Evolutionary conservation across 1,139 yeast genomes (phyloP).

Genomic region (Nakaseomyces uthaithaninus): DNA sequence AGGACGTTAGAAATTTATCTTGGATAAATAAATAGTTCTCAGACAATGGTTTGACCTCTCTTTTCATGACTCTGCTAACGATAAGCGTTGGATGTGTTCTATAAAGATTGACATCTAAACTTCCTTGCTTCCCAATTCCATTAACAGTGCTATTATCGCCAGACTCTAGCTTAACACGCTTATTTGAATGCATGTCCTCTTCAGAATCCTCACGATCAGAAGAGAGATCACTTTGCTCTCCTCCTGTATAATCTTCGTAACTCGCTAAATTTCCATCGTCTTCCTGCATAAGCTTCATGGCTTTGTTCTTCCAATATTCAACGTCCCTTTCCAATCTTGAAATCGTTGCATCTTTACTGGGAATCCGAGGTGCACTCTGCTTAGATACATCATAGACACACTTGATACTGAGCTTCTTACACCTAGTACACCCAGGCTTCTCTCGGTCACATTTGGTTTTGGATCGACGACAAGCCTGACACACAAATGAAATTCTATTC

Average conservation of each 20-base stretch:
- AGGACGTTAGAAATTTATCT: slow-evolving; percentile 24
- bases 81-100: slow-evolving; percentile 24
- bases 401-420: slow-evolving; percentile 17
- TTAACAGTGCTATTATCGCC: not conserved
- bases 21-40: slow-evolving; percentile 27
- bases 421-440: slow-evolving; percentile 23
- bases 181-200: not conserved
- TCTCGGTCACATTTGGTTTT: slow-evolving; percentile 27
- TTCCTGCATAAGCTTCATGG: slow-evolving; percentile 11
- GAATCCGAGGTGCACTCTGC: slow-evolving; percentile 24
- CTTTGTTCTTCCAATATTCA: slow-evolving; percentile 23
- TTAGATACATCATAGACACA: slow-evolving; percentile 24
- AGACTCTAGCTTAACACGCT: not conserved
- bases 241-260: not conserved
- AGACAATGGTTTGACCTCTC: slow-evolving; percentile 29
- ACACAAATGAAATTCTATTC: slow-evolving; percentile 24
- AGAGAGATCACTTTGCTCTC: not conserved
- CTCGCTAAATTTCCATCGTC: not conserved
- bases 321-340: slow-evolving; percentile 22
- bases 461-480: slow-evolving; percentile 24
- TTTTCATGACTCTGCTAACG: slow-evolving; percentile 25
- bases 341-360: slow-evolving; percentile 27
- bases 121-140: not conserved
- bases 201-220: not conserved
- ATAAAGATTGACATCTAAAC: slow-evolving; percentile 19